A percentile compares a stretch with the other conserved stretches of the same genome.
Evolutionary conservation across 2,329 filamentous ascomycete species (phyloP).

Genomic region (Paraphaeosphaeria sporulosa): DNA sequence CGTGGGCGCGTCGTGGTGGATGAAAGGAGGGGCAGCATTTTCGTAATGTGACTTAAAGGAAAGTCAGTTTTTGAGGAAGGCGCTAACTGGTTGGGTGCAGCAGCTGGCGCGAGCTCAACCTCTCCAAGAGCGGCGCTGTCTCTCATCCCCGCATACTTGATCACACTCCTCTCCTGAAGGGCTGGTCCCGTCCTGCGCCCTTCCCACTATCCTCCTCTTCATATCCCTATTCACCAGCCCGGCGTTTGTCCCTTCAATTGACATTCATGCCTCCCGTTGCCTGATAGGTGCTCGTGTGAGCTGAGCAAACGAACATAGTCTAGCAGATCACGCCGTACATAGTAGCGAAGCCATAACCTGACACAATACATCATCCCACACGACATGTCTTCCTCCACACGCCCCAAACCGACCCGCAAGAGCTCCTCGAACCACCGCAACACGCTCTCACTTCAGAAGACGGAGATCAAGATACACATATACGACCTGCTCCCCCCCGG

Average conservation of each 20-base stretch:
- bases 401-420: conserved; percentile 48
- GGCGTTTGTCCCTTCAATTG: not conserved
- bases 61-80: conserved; percentile 1
- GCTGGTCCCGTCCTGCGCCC: conserved; percentile 18
- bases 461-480: conserved; percentile 77
- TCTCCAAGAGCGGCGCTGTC: not conserved
- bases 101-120: conserved; percentile 2
- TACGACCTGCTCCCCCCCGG: conserved; percentile 82
- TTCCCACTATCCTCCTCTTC: conserved; percentile 3
- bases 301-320: not conserved
- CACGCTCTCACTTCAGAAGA: conserved; percentile 74
- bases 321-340: not conserved
- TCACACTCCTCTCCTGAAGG: conserved; percentile 18
- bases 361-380: conserved; percentile 2
- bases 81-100: not conserved
- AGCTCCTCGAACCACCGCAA: conserved; percentile 64
- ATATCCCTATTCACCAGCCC: not conserved
- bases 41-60: too few relatives aligned
- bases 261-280: not conserved
- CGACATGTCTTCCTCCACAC: conserved; percentile 42
- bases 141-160: conserved; percentile 6
- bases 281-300: conserved; percentile 7
- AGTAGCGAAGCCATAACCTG: not conserved
- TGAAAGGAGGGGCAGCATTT: conserved; percentile 24
- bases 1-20: conserved; percentile 44